A percentile compares a stretch with the other conserved stretches of the same genome.
Conservation (phyloP, 192 early-diverging fungal species). For the Rhizoclosmatium sp. region DNA sequence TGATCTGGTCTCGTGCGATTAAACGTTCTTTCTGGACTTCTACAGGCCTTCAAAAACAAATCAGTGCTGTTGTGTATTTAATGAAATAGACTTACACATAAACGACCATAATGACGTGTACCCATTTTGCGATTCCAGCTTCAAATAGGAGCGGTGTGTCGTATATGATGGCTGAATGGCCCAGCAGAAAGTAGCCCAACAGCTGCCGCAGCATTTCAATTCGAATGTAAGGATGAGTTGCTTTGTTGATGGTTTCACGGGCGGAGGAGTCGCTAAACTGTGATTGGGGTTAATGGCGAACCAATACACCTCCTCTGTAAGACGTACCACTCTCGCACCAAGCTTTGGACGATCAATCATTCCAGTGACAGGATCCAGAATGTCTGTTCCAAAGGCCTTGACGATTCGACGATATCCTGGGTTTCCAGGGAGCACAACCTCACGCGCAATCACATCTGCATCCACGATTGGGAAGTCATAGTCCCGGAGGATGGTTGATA, state of each 20-base stretch:
- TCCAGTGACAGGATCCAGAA: conserved; percentile 61
- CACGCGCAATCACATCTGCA: conserved; percentile 87
- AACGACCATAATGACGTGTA: conserved; percentile 79
- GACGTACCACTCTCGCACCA: background rate
- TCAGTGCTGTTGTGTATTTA: background rate
- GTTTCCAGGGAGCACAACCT: conserved; percentile 65
- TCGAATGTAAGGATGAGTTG: conserved; percentile 88
- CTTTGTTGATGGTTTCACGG: conserved; percentile 77
- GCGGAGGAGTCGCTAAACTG: conserved; percentile 78
- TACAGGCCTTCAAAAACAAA: conserved; percentile 63
- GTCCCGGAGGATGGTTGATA: conserved; percentile 54
- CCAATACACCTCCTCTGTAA: background rate
- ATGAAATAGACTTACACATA: conserved; percentile 67
- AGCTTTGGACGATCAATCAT: conserved; percentile 65
- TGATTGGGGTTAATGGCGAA: background rate
- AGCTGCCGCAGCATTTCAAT: conserved; percentile 79
- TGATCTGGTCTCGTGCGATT: conserved; percentile 73
- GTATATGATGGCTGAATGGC: conserved; percentile 75
- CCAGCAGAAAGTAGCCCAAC: conserved; percentile 73
- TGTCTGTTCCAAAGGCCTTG: conserved; percentile 73
- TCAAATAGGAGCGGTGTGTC: conserved; percentile 96
- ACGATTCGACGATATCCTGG: conserved; percentile 78
- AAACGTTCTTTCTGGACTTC: conserved; percentile 79
- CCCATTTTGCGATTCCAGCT: conserved; percentile 75
- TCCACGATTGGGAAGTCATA: conserved; percentile 80